Evolutionary conservation across 2,329 filamentous ascomycete genomes (phyloP).

Genomic region (Colletotrichum sp.): DNA sequence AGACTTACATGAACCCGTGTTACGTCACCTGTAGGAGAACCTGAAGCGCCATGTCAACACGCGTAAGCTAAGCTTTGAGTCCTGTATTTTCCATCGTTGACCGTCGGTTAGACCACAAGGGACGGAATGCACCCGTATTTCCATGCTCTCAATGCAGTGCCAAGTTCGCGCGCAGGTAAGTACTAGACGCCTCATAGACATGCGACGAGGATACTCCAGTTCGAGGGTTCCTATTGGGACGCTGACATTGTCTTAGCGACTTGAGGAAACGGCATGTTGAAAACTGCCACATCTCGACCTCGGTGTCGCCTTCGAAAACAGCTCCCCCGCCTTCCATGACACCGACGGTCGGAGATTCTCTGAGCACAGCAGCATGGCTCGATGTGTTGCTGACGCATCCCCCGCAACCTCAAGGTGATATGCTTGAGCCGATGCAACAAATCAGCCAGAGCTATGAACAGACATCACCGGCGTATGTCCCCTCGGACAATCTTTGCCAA

Average conservation of each 20-base stretch:
- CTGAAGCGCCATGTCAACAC: conserved; percentile 13
- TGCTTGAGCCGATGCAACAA: neutral
- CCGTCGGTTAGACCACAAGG: neutral
- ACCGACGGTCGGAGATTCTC: neutral
- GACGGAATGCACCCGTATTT: conserved; percentile 1
- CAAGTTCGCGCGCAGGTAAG: neutral
- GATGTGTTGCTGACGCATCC: conserved; percentile 1
- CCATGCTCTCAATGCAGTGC: neutral
- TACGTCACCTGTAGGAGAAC: neutral
- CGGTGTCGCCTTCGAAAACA: neutral
- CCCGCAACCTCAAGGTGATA: neutral
- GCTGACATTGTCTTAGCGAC: neutral
- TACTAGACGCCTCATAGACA: neutral
- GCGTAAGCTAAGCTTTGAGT: neutral
- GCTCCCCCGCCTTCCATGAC: neutral
- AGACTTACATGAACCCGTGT: neutral
- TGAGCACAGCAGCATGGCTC: neutral
- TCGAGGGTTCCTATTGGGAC: neutral
- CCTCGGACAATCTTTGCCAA: neutral
- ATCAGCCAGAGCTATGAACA: neutral
- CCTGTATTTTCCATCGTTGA: neutral
- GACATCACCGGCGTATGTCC: neutral
- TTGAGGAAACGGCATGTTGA: conserved; percentile 4
- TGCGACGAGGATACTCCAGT: neutral
- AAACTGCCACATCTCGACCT: neutral